phyloP scores from a whole-genome alignment of 371 early-diverging fungal genomes.

The Rhizomucor pusillus region DNA sequence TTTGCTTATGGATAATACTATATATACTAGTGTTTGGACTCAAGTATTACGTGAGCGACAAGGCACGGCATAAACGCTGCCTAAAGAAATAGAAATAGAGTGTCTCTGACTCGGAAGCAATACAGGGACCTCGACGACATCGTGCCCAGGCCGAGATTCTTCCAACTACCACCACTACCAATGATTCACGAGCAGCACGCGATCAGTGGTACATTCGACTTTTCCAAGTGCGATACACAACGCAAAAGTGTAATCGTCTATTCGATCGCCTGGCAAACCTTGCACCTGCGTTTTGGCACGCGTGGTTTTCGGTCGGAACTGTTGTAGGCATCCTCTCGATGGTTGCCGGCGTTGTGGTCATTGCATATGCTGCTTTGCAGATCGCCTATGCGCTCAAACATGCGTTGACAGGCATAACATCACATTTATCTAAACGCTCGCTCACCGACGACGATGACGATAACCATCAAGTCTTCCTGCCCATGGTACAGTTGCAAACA shows the following conservation, averaged over 20 bases:
- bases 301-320: constrained; percentile 62
- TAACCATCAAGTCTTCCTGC: constrained; percentile 56
- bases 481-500: constrained; percentile 42
- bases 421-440: constrained; percentile 14
- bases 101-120: background rate
- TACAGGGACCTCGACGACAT: constrained; percentile 6
- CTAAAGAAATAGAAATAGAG: background rate
- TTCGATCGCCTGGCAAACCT: constrained; percentile 43
- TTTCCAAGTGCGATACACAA: constrained; percentile 60
- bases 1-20: constrained; percentile 33
- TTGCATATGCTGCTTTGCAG: constrained; percentile 48
- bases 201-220: constrained; percentile 46
- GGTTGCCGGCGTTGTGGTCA: constrained; percentile 50
- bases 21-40: constrained; percentile 31
- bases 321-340: constrained; percentile 47
- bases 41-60: constrained; percentile 23
- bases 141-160: too few species aligned
- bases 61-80: background rate
- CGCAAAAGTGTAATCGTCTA: constrained; percentile 49
- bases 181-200: constrained; percentile 2
- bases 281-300: constrained; percentile 55
- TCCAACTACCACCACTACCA: constrained; percentile 4
- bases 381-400: constrained; percentile 23
- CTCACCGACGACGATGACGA: constrained; percentile 6
- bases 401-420: background rate